These are phyloP conservation scores for Asterochloris sp. DNA, from an alignment of 139 green algal species.

Conservation along the genomic window DNA sequence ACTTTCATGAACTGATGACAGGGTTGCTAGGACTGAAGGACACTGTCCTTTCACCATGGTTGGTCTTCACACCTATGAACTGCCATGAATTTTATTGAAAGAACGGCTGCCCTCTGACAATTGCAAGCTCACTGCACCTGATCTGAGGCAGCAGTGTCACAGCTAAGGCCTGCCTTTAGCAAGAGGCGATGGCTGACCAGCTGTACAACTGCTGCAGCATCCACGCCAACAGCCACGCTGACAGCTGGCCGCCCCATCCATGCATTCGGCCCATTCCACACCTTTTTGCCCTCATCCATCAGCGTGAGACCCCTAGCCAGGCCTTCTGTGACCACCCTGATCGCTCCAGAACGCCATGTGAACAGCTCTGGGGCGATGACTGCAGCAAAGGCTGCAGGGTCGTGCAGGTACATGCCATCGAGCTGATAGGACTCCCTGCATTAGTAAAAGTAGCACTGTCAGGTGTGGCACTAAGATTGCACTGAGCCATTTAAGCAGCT, in stretches of 20 bases:
- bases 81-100: too few relatives aligned
- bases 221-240: slow-evolving; percentile 51
- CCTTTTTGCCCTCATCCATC: slow-evolving; percentile 48
- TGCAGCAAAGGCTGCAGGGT: slow-evolving; percentile 62
- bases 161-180: neutral
- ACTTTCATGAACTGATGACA: slow-evolving; percentile 34
- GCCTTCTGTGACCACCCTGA: slow-evolving; percentile 59
- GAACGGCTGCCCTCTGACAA: too few relatives aligned
- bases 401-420: slow-evolving; percentile 61
- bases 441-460: neutral
- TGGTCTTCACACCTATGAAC: too few relatives aligned
- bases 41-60: too few relatives aligned
- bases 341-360: slow-evolving; percentile 48
- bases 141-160: neutral
- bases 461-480: neutral
- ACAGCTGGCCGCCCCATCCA: slow-evolving; percentile 48
- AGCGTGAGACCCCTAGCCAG: slow-evolving; percentile 54
- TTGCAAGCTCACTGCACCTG: too few relatives aligned
- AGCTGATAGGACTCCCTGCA: slow-evolving; percentile 42
- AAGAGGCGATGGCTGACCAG: slow-evolving; percentile 36
- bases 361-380: slow-evolving; percentile 63
- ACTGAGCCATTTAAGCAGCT: neutral
- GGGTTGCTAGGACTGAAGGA: too few relatives aligned
- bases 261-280: slow-evolving; percentile 53
- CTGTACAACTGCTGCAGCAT: slow-evolving; percentile 19